A percentile compares a stretch with the other conserved stretches of the same genome.
Conservation (phyloP, 2,329 filamentous ascomycete genomes). For the Alternaria solani region DNA sequence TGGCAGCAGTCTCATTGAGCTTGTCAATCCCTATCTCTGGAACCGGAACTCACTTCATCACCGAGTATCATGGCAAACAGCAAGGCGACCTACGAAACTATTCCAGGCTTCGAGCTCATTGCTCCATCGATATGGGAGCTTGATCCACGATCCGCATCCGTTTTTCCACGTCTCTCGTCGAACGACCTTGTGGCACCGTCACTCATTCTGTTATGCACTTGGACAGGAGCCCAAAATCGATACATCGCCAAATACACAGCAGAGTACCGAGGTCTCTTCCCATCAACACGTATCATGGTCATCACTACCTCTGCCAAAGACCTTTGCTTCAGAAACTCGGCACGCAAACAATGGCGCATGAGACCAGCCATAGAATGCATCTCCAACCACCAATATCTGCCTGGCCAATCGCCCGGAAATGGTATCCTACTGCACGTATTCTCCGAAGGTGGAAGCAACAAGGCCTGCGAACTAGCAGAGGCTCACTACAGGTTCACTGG, state of each 20-base stretch:
- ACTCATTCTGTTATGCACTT: constrained; percentile 39
- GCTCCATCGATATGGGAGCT: constrained; percentile 28
- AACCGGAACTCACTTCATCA: neutral
- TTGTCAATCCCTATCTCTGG: neutral
- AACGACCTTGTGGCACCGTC: constrained; percentile 17
- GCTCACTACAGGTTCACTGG: constrained; percentile 27
- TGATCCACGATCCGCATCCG: constrained; percentile 5
- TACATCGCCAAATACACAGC: constrained; percentile 37
- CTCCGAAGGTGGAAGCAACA: constrained; percentile 42
- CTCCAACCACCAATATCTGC: constrained; percentile 2
- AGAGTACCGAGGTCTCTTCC: constrained; percentile 35
- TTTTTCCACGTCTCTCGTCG: neutral
- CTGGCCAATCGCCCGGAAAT: neutral
- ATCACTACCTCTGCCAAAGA: constrained; percentile 37
- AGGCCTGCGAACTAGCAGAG: constrained; percentile 36
- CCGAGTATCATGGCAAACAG: constrained; percentile 7
- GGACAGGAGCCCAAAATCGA: constrained; percentile 38
- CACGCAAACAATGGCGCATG: constrained; percentile 29
- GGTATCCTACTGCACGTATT: constrained; percentile 36
- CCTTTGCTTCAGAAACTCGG: constrained; percentile 31
- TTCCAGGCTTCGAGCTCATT: constrained; percentile 26
- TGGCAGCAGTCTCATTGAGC: neutral
- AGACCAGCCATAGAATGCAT: constrained; percentile 32
- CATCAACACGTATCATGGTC: constrained; percentile 35
- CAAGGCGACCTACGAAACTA: neutral